Evolutionary conservation across 2,329 filamentous ascomycete species (phyloP).

Genomic region (Penicillium sp.): DNA sequence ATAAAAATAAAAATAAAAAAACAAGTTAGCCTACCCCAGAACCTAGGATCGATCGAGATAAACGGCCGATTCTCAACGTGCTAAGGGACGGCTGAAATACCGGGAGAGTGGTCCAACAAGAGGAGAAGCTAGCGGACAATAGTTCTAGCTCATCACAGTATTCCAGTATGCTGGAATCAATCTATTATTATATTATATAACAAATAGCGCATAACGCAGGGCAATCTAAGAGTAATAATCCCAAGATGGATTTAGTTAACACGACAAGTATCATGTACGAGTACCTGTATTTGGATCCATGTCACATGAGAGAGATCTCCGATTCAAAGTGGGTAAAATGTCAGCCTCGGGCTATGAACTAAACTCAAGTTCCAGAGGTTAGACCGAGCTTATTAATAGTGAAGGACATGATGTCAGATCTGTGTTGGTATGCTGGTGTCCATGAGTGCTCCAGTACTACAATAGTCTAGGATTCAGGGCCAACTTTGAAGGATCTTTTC

Average conservation of each 20-base stretch:
- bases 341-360: conserved; percentile 14
- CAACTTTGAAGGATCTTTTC: neutral
- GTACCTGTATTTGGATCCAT: conserved; percentile 1
- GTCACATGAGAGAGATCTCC: conserved; percentile 21
- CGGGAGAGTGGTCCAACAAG: neutral
- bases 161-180: neutral
- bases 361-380: conserved; percentile 2
- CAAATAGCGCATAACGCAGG: neutral
- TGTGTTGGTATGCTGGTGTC: neutral
- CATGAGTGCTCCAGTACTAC: neutral
- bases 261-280: conserved; percentile 3
- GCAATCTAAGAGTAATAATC: neutral
- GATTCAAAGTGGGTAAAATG: conserved; percentile 13
- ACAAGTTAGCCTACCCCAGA: neutral
- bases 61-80: conserved; percentile 10
- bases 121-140: conserved; percentile 1
- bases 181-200: neutral
- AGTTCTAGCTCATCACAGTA: neutral
- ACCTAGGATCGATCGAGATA: conserved; percentile 4
- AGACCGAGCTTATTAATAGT: conserved; percentile 9
- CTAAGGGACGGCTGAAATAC: conserved; percentile 2
- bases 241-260: neutral
- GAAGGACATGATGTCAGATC: conserved; percentile 15
- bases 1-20: neutral
- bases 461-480: neutral